A percentile compares a stretch with the other conserved stretches of the same genome.
phyloP scores from a whole-genome alignment of 192 early-diverging fungal genomes.

The Linderina pennispora region DNA sequence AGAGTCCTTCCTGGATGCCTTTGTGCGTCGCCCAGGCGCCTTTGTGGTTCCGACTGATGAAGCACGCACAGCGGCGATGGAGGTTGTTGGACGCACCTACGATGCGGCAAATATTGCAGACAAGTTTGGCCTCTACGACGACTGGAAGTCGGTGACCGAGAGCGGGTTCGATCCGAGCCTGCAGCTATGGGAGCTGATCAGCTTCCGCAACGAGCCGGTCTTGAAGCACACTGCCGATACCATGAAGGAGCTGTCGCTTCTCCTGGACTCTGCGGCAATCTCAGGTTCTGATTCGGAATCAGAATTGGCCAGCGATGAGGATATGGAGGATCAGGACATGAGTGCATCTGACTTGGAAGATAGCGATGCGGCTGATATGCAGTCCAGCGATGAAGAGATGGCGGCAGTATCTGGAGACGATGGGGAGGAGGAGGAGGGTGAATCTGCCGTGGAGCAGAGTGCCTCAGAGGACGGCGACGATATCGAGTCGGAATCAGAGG shows the following conservation, averaged over 20 bases:
- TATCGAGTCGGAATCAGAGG: constrained; percentile 5
- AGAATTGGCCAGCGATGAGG: constrained; percentile 32
- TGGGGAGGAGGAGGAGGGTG: constrained; percentile 28
- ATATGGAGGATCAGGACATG: constrained; percentile 19
- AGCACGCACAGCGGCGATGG: constrained; percentile 33
- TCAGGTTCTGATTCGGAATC: constrained; percentile 19
- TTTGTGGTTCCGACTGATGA: constrained; percentile 29
- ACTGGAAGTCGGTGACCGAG: constrained; percentile 20
- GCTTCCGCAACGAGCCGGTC: constrained; percentile 78
- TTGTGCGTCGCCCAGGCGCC: constrained; percentile 20
- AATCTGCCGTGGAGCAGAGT: too few species aligned
- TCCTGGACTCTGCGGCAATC: constrained; percentile 37
- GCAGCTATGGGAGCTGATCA: constrained; percentile 94
- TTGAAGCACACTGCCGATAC: constrained; percentile 53
- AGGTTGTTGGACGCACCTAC: constrained; percentile 34
- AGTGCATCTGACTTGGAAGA: constrained; percentile 15
- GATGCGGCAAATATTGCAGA: constrained; percentile 34
- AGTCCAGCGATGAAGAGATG: constrained; percentile 35
- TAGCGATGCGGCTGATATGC: constrained; percentile 38
- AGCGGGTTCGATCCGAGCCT: constrained; percentile 49
- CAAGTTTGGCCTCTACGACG: constrained; percentile 44
- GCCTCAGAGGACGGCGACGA: constrained; percentile 24
- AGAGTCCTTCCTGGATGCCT: constrained; percentile 32
- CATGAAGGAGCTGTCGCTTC: constrained; percentile 44
- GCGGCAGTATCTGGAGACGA: constrained; percentile 36